Evolutionary conservation across 805 yeast species (phyloP), one percentile per base, ranked within the genome.

Genomic region (Saccharomyces kudriavzevii): DNA sequence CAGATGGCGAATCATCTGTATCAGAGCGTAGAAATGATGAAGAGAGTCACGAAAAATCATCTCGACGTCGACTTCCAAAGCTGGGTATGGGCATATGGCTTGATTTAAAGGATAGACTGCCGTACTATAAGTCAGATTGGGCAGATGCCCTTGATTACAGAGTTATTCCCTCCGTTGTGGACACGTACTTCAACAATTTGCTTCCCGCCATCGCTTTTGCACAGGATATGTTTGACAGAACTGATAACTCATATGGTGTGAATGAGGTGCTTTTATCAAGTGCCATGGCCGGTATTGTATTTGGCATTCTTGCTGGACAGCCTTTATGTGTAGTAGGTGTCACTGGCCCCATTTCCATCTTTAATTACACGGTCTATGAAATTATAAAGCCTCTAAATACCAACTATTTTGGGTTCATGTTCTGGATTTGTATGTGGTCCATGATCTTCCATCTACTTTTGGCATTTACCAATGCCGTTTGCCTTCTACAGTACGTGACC

Each of bases 251-350:
- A 11, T 92, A 89, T 63, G 99, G 99, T 2, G 86, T 94, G 3
- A 94, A 92, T 65, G 99, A 92, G 65, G 86, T 92, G 2, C 74
- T 92, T 25, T 64, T 94, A 65, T 77, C 94, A 5, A 82, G 91
- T 30, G 96, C 96, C 0, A 69, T 94, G 66, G 97, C 89, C 0
- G 97, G 98, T 0, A 78, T 91, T 4, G 83, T 88, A 1, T 92
- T 94, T 73, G 97, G 98, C 0, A 60, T 87, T 5, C 74, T 91
- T 53, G 77, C 87, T 0, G 98, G 97, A 0, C 96, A 91, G 61
- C 99, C 99, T 0, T 70, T 94, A 27, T 88, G 96, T 62, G 87
- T 92, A 26, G 98, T 94, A 8, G 99, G 99, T 3, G 97, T 92
- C 4, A 94, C 98, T 0, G 99, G 98, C 0, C 99, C 99, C 0